phyloP scores from a whole-genome alignment of 495 filamentous ascomycete species.

The Cercophora newfieldiana region DNA sequence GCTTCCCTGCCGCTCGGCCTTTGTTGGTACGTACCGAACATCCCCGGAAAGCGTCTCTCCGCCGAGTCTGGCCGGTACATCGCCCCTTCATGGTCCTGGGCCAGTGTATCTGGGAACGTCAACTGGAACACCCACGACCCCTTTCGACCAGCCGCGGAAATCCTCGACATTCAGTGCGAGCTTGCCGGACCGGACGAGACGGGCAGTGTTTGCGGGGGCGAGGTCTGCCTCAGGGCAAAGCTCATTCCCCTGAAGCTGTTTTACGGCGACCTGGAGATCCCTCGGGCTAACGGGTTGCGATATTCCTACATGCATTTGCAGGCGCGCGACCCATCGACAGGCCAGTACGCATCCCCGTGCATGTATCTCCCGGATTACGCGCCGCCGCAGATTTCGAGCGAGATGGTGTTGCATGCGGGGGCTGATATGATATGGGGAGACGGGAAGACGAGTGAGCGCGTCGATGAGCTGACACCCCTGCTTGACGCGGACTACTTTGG shows the following conservation, averaged over 20 bases:
- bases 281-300: background rate
- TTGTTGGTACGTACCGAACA: constrained; percentile 1
- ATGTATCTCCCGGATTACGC: constrained; percentile 11
- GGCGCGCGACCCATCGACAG: constrained; percentile 7
- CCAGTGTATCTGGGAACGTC: constrained; percentile 9
- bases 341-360: background rate
- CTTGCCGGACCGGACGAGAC: constrained; percentile 1
- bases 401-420: background rate
- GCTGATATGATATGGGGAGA: constrained; percentile 12
- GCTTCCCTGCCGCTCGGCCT: constrained; percentile 6
- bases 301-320: constrained; percentile 6
- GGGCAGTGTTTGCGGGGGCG: constrained; percentile 2
- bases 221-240: background rate
- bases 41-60: constrained; percentile 1
- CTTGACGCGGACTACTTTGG: constrained; percentile 4
- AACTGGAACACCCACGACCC: constrained; percentile 1
- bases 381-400: constrained; percentile 3
- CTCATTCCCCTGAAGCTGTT: constrained; percentile 3
- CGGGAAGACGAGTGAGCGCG: background rate
- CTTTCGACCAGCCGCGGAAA: background rate
- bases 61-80: background rate
- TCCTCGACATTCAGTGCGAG: background rate
- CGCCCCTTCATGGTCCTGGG: constrained; percentile 12
- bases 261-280: constrained; percentile 1
- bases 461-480: background rate